A percentile compares a stretch with the other conserved stretches of the same genome.
phyloP scores from a whole-genome alignment of 23 red algal species.

The Gracilaria caudata region DNA sequence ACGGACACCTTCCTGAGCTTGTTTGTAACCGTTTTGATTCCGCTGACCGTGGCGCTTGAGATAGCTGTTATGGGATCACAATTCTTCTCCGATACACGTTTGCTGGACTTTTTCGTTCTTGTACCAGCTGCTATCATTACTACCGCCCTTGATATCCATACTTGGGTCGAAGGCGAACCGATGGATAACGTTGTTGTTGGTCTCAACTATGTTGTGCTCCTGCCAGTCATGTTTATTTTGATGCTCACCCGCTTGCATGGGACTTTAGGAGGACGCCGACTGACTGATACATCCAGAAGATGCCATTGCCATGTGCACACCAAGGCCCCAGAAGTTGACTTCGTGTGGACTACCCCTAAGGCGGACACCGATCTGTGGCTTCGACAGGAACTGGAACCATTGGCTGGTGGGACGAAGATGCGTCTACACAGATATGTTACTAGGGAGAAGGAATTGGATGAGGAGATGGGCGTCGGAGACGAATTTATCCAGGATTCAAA shows the following conservation, averaged over 20 bases:
- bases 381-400: slow-evolving; percentile 29
- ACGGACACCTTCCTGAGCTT: slow-evolving; percentile 10
- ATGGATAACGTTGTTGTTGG: not conserved
- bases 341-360: slow-evolving; percentile 66
- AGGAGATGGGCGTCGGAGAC: slow-evolving; percentile 4
- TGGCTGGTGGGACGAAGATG: slow-evolving; percentile 45
- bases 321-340: slow-evolving; percentile 50
- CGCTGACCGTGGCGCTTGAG: slow-evolving; percentile 38
- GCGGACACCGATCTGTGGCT: slow-evolving; percentile 57
- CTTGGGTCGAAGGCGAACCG: not conserved
- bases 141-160: slow-evolving; percentile 6
- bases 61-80: not conserved
- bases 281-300: not conserved
- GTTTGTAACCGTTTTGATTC: slow-evolving; percentile 15
- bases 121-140: slow-evolving; percentile 16
- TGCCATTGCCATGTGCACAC: not conserved
- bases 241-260: slow-evolving; percentile 40
- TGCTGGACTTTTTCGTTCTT: slow-evolving; percentile 33
- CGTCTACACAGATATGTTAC: slow-evolving; percentile 70
- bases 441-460: slow-evolving; percentile 36
- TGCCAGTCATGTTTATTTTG: slow-evolving; percentile 31
- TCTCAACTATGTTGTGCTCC: slow-evolving; percentile 32
- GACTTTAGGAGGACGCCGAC: slow-evolving; percentile 28
- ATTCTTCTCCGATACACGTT: slow-evolving; percentile 18
- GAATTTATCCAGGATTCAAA: slow-evolving; percentile 26